Evolutionary conservation across 352 stramenopile species (phyloP), one percentile per base, ranked within the genome.

Genomic region (Pythium vanterpoolii): DNA sequence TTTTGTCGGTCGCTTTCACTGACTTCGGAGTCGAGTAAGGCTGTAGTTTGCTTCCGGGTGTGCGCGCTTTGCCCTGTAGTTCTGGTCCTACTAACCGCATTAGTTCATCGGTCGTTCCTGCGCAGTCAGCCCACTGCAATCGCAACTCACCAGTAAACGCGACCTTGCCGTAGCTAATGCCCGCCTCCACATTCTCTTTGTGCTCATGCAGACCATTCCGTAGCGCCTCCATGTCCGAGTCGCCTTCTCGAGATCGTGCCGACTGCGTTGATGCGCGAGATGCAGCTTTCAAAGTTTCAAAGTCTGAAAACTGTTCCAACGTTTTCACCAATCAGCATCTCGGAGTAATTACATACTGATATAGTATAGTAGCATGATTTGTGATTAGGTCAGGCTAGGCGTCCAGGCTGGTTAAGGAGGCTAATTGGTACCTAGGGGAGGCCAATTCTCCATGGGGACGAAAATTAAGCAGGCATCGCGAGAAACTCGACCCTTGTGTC

Each of bases 161-260:
- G 30, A 77, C 10, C 53, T 85, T 87, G 60, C 39, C 47, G 48
- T 59, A 33, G 11, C 52, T 58, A 50, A 67, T 52, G 21, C 54
- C 66, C 16, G 51, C 60, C 47, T 87, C 73, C 56, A 88, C 68
- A 62, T 92, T 92, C 70, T 92, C 82, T 59, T 92, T 92, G 53
- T 89, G 78, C 39, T 78, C 68, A 28, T 82, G 54, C 13, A 72
- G 63, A 10, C 50, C 61, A 16, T 33, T 48, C 23, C 49, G 71
- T 38, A 87, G 51, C 45, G 76, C 69, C 52, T 87, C 77, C 79
- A 90, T 92, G 14, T 2, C 19, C 5, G 24, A n/a, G n/a, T n/a
- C n/a, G n/a, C n/a, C n/a, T n/a, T 6, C 16, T 7, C 23, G 24
- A 23, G 23, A 36, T 34, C 50, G 9, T 23, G 34, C 8, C 34